Base-by-base conservation (phyloP, 1,284 basidiomycete genomes). In the Coniferiporia sulphurascens region DNA sequence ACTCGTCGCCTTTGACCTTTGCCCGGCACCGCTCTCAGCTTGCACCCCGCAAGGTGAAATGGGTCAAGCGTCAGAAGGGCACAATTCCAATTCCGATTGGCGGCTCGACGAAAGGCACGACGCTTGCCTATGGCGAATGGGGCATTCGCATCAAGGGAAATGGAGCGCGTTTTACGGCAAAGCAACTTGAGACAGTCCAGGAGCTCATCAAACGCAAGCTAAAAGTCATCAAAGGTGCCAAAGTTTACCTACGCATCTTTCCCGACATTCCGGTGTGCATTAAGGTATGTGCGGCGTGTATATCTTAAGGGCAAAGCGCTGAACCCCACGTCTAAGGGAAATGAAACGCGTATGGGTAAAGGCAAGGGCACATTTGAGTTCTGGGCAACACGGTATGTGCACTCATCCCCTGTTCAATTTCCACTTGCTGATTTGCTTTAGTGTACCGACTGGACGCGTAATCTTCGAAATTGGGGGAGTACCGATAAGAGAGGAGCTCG, bases 331-430 rank as follows among this genome's bases (percentile, higher is more conserved):
- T 59, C 27, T 3, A 63, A 93, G 90, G 96, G 96, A 57, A 98
- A 98, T 69, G 96, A 99, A 74, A 97, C 95, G 6, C 91, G 97
- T 84, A 99, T 99, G 97, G 96, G 96, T 50, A 98, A 98, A 75
- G 97, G 97, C 61, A 99, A 99, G 74, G 97, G 97, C 51, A 85
- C 90, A 0, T 99, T 98, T 68, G 96, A 98, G 72, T 98, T 84
- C 73, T 98, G 96, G 97, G 93, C 95, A 38, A 94, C 92, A 62
- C 84, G 92, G 92, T 93, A 69, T 62, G 83, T 75, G 17, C 38
- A 17, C 45, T 34, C 13, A 59, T 48, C 15, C 21, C n/a, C 46
- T 22, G 41, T 22, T 4, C 36, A 35, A 36, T n/a, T 12, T n/a
- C n/a, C 35, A 45, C 9, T 34, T 38, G n/a, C 17, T 50, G 44